Conservation (phyloP, 495 filamentous ascomycete genomes). For the Penicillium coffeae region DNA sequence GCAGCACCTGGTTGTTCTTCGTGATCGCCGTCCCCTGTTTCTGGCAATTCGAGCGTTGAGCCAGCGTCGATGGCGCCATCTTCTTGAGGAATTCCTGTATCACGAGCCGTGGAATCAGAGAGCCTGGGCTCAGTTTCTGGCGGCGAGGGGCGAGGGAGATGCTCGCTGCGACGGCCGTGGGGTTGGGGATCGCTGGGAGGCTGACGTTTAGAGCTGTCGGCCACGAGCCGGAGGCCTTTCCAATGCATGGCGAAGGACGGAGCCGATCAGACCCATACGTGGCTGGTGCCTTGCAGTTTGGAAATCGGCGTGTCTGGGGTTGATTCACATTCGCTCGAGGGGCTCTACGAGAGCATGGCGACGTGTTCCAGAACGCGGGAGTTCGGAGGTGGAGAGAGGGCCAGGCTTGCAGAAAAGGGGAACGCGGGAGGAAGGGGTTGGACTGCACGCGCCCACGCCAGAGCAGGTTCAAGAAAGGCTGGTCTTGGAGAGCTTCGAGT, state of each 20-base stretch:
- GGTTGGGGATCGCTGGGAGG: slow-evolving; percentile 30
- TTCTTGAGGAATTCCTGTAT: slow-evolving; percentile 14
- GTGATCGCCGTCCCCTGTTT: slow-evolving; percentile 10
- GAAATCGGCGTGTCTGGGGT: not conserved
- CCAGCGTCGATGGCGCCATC: slow-evolving; percentile 9
- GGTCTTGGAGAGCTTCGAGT: too few relatives aligned
- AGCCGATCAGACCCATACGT: slow-evolving; percentile 20
- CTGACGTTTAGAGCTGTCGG: slow-evolving; percentile 39
- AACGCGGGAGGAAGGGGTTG: slow-evolving; percentile 18
- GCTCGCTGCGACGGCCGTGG: slow-evolving; percentile 40
- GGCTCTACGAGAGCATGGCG: slow-evolving; percentile 16
- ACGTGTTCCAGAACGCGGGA: slow-evolving; percentile 28
- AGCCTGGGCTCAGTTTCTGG: slow-evolving; percentile 31
- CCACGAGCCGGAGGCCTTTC: slow-evolving; percentile 42
- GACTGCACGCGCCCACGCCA: too few relatives aligned
- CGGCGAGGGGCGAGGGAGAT: slow-evolving; percentile 36
- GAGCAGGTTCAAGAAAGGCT: too few relatives aligned
- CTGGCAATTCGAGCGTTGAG: slow-evolving; percentile 10
- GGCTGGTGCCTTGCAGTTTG: slow-evolving; percentile 9
- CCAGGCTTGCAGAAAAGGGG: slow-evolving; percentile 29
- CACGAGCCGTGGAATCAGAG: slow-evolving; percentile 40
- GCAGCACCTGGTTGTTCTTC: slow-evolving; percentile 14
- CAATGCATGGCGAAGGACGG: slow-evolving; percentile 40
- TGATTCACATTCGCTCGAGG: not conserved
- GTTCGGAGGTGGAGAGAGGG: slow-evolving; percentile 19